Conservation (phyloP, 805 yeast species). For the Vanderwaltozyma verrucispora region DNA sequence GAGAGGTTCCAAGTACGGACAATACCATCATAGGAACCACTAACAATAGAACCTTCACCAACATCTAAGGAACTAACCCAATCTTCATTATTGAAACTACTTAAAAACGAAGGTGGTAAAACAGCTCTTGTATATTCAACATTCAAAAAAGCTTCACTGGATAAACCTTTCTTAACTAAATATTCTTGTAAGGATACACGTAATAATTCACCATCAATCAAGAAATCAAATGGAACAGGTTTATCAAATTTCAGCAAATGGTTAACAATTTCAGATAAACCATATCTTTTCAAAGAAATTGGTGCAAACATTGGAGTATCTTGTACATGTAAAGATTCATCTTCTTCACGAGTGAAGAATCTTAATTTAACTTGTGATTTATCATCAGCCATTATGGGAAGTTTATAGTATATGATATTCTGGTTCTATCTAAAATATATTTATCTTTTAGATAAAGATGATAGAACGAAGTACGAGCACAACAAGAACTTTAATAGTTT, state of each 20-base stretch:
- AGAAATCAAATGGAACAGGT: slow-evolving; percentile 86
- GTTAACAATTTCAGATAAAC: slow-evolving; percentile 90
- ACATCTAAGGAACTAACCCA: slow-evolving; percentile 73
- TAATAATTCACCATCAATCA: slow-evolving; percentile 74
- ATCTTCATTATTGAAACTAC: slow-evolving; percentile 85
- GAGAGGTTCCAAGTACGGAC: slow-evolving; percentile 80
- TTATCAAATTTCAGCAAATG: slow-evolving; percentile 56
- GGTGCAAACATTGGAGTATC: slow-evolving; percentile 85
- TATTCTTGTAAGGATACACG: slow-evolving; percentile 75
- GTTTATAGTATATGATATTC: too few species aligned
- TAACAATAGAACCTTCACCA: slow-evolving; percentile 43
- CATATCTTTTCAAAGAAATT: slow-evolving; percentile 73
- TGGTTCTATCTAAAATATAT: too few species aligned
- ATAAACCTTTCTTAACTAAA: slow-evolving; percentile 62
- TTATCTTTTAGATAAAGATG: too few species aligned
- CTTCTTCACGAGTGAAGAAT: slow-evolving; percentile 79
- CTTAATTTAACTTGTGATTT: slow-evolving; percentile 69
- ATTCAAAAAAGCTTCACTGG: slow-evolving; percentile 67
- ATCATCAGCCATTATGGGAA: slow-evolving; percentile 13
- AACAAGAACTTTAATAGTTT: too few species aligned
- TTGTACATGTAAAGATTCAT: slow-evolving; percentile 55
- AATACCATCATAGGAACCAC: slow-evolving; percentile 92
- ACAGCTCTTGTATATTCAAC: slow-evolving; percentile 89
- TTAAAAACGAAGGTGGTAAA: slow-evolving; percentile 86
- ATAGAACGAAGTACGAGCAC: too few species aligned